Base-by-base conservation (phyloP, 176 grass and related monocot species). In the Themeda triandra region DNA sequence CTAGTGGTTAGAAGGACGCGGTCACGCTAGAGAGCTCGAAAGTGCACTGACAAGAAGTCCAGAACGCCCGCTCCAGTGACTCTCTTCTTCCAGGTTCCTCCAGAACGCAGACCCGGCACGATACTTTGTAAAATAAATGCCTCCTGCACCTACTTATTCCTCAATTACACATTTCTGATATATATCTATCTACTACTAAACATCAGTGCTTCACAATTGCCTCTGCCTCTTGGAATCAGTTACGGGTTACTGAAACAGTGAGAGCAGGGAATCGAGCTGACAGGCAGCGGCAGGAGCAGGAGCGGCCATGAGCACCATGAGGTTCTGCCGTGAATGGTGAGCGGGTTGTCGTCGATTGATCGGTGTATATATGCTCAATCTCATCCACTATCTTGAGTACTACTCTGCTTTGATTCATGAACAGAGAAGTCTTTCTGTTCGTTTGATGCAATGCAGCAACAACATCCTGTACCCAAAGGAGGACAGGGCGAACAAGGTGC, bases 381-480 rank as follows among this genome's bases (percentile, higher is more conserved):
- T n/a, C n/a, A 31, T 31, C 17, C 29, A 9, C 18, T 35, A 39
- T 33, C 3, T 29, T 81, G 4, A 51, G 37, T 36, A 41, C 39
- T 41, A n/a, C n/a, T n/a, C n/a, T n/a, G n/a, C n/a, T 39, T 37
- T 37, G 32, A 23, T 58, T 10, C 1, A 46, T 40, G 51, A 30
- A 30, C 15, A 53, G 23, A n/a, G n/a, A 6, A 60, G 5, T 29
- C 3, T 56, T 5, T 25, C 30, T 67, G 10, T 2, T 54, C 19
- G 25, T 77, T 40, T 48, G 70, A 8, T 40, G 32, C 40, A 46
- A 49, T 18, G 59, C 76, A 90, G 84, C 81, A 91, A 87, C 41
- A 91, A 76, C 69, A 87, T 87, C 15, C 33, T 91, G 84, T 91
- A 84, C 40, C 81, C 85, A 0, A 91, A 81, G 49, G 85, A 87